Percentiles rank a stretch among this genome's conserved stretches.
Evolutionary conservation across 2,329 filamentous ascomycete species (phyloP).

Genomic region (Aspergillus floridensis): DNA sequence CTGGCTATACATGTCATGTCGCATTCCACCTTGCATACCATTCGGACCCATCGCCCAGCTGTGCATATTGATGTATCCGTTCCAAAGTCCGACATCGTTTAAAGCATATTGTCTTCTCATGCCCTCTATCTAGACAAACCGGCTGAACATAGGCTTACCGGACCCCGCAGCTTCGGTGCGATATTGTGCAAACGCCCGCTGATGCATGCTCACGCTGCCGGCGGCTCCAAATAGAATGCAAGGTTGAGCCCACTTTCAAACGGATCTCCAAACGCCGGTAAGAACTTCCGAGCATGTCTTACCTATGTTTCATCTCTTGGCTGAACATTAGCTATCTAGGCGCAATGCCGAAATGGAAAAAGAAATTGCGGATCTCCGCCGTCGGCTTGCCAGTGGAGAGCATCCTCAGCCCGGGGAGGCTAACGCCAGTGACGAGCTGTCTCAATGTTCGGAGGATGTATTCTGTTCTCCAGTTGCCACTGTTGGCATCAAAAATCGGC

Average conservation of each 20-base stretch:
- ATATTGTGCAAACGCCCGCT: slow-evolving; percentile 64
- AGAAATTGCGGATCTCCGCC: slow-evolving; percentile 51
- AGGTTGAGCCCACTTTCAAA: slow-evolving; percentile 66
- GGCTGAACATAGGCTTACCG: slow-evolving; percentile 17
- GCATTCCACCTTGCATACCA: not conserved
- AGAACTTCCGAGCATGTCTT: not conserved
- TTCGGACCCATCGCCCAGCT: not conserved
- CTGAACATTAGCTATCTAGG: slow-evolving; percentile 35
- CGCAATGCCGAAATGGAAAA: slow-evolving; percentile 63
- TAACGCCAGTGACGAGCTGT: slow-evolving; percentile 31
- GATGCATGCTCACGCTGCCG: slow-evolving; percentile 59
- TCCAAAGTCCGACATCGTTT: too few relatives aligned
- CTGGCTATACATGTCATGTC: not conserved
- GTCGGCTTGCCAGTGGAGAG: slow-evolving; percentile 40
- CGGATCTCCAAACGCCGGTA: slow-evolving; percentile 60
- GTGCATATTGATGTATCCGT: not conserved
- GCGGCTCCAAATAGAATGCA: slow-evolving; percentile 61
- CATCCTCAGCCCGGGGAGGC: slow-evolving; percentile 24
- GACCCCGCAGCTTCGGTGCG: slow-evolving; percentile 57
- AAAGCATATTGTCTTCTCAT: not conserved
- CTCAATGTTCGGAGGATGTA: slow-evolving; percentile 35
- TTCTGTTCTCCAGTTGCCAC: slow-evolving; percentile 33
- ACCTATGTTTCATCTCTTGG: not conserved
- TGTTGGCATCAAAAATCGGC: slow-evolving; percentile 26
- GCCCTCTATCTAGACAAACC: not conserved